These are phyloP conservation scores for Pythium grandisporangium DNA, from an alignment of 352 stramenopile species.

Conservation along the genomic window DNA sequence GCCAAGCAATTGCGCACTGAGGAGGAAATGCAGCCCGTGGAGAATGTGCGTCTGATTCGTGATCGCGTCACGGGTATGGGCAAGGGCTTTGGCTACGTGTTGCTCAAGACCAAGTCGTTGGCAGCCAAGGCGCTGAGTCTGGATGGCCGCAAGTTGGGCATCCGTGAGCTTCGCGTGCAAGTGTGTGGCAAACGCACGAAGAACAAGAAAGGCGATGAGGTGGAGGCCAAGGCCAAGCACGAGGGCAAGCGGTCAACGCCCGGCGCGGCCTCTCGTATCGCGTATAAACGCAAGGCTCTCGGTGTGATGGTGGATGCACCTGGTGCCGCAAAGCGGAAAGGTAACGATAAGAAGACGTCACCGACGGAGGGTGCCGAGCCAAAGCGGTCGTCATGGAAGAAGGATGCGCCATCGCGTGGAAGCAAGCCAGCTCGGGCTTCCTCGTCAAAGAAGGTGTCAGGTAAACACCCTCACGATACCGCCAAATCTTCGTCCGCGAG, in stretches of 20 bases:
- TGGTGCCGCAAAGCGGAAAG: constrained; percentile 4
- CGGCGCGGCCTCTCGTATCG: constrained; percentile 47
- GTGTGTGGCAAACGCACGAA: constrained; percentile 84
- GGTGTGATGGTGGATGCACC: background rate
- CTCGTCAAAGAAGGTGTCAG: constrained; percentile 16
- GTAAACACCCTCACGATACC: constrained; percentile 8
- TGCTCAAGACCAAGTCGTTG: constrained; percentile 59
- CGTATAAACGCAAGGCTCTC: constrained; percentile 47
- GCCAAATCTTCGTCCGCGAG: constrained; percentile 21
- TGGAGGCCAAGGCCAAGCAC: constrained; percentile 23
- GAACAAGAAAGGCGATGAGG: constrained; percentile 62
- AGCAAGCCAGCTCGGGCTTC: too few species aligned
- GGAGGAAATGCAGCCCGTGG: constrained; percentile 53
- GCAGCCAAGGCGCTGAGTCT: constrained; percentile 67
- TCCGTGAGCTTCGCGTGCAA: constrained; percentile 59
- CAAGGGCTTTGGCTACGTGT: constrained; percentile 90
- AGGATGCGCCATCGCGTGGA: too few species aligned
- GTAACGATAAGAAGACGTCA: background rate
- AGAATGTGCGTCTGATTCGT: constrained; percentile 86
- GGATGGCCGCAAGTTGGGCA: constrained; percentile 54
- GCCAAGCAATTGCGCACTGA: constrained; percentile 53
- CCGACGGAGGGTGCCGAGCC: too few species aligned
- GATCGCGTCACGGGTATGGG: constrained; percentile 84
- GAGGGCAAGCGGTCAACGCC: constrained; percentile 42
- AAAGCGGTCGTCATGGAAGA: too few species aligned